Conservation (phyloP, 441 rosid species). For the Croton laevigatus region DNA sequence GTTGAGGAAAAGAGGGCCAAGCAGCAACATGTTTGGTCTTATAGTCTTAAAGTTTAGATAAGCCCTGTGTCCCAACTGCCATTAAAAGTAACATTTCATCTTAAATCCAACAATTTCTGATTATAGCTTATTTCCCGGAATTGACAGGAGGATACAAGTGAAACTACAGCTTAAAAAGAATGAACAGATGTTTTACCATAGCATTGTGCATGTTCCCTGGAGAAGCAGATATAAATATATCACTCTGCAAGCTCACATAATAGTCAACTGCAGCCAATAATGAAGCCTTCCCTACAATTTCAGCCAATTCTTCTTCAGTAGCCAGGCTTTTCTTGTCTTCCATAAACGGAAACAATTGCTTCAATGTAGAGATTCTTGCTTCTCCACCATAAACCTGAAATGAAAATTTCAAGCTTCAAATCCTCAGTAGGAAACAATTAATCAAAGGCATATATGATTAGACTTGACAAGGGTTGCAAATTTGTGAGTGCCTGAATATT, state of each 20-base stretch:
- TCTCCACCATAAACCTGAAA: conserved; percentile 92
- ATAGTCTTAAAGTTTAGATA: conserved; percentile 82
- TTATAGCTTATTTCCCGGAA: background rate
- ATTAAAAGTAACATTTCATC: conserved; percentile 12
- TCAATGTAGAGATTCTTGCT: conserved; percentile 78
- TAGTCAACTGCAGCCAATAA: conserved; percentile 91
- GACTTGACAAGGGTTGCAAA: background rate
- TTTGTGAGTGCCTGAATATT: background rate
- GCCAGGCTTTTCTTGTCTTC: conserved; percentile 94
- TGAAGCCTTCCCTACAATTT: conserved; percentile 86
- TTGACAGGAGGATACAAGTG: too few relatives aligned
- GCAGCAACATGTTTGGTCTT: conserved; percentile 84
- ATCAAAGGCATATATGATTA: background rate
- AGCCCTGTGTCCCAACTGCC: conserved; percentile 83
- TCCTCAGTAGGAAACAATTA: conserved; percentile 4
- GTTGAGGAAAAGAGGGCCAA: conserved; percentile 82
- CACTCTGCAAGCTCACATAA: conserved; percentile 84
- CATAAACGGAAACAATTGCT: conserved; percentile 75
- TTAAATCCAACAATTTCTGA: background rate
- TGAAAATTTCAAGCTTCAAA: conserved; percentile 1
- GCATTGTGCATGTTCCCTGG: conserved; percentile 99
- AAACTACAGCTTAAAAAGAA: background rate
- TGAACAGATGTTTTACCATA: conserved; percentile 43
- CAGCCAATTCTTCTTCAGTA: conserved; percentile 60
- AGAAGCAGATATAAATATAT: conserved; percentile 91